These are phyloP conservation scores for Trapa bicornis DNA, from an alignment of 345 rosid species.

Conservation along the genomic window DNA sequence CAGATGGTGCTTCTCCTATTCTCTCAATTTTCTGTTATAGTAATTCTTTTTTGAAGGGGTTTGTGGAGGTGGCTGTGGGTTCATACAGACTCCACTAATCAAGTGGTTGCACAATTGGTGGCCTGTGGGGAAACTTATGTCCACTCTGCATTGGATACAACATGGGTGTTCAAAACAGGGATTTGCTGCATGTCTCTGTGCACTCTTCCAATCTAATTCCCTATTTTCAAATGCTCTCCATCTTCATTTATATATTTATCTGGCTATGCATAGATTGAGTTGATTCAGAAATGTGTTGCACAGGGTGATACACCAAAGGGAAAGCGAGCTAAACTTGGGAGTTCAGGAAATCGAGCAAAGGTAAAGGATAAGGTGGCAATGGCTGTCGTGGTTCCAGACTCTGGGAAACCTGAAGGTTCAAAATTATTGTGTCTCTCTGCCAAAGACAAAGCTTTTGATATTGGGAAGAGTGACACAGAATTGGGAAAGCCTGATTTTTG, in stretches of 20 bases:
- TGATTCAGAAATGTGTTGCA: conserved; percentile 9
- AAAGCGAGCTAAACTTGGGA: conserved; percentile 52
- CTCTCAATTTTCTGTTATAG: conserved; percentile 2
- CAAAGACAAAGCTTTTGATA: conserved; percentile 49
- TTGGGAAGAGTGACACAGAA: conserved; percentile 28
- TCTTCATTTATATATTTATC: too few species aligned
- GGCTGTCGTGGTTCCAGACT: conserved; percentile 13
- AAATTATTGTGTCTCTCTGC: conserved; percentile 40
- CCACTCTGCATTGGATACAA: too few species aligned
- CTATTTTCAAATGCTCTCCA: neutral
- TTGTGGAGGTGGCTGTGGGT: neutral
- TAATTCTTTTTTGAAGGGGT: neutral
- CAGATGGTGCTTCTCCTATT: conserved; percentile 33
- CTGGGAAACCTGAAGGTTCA: conserved; percentile 33
- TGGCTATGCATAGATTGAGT: neutral
- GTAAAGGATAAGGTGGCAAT: conserved; percentile 30
- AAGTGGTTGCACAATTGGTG: too few species aligned
- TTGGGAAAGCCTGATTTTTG: conserved; percentile 33
- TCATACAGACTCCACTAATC: too few species aligned
- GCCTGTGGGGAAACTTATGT: too few species aligned
- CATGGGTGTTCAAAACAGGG: too few species aligned
- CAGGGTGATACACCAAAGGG: conserved; percentile 89
- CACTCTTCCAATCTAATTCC: neutral
- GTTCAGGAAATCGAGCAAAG: conserved; percentile 32
- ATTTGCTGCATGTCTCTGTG: neutral